Conservation (phyloP, 768 basidiomycete species). For the Auriscalpium microsporum region DNA sequence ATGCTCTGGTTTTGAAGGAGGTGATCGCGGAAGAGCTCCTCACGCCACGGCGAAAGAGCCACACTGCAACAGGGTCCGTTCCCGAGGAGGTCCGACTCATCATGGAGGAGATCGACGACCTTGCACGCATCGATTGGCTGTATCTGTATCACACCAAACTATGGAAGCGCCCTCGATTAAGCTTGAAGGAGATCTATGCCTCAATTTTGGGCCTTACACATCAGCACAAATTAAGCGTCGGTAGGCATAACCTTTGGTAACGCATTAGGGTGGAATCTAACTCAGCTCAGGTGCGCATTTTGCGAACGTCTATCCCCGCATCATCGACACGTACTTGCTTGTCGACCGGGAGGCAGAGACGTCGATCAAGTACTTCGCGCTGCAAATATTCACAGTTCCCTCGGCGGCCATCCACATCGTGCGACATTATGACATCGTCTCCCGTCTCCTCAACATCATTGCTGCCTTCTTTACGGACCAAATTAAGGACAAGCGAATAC, state of each 20-base stretch:
- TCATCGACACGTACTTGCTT: slow-evolving; percentile 87
- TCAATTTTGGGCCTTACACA: slow-evolving; percentile 63
- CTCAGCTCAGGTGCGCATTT: slow-evolving; percentile 62
- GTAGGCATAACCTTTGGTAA: slow-evolving; percentile 34
- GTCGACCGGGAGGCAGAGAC: slow-evolving; percentile 93
- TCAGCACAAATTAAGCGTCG: slow-evolving; percentile 68
- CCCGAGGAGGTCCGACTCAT: slow-evolving; percentile 22
- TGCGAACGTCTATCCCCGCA: slow-evolving; percentile 72
- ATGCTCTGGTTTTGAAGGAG: slow-evolving; percentile 61
- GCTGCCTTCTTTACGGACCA: slow-evolving; percentile 91
- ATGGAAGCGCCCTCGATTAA: slow-evolving; percentile 79
- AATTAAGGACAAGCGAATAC: slow-evolving; percentile 62
- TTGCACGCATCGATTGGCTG: slow-evolving; percentile 63
- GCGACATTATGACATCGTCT: slow-evolving; percentile 60
- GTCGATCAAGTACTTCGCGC: slow-evolving; percentile 86
- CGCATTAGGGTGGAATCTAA: slow-evolving; percentile 3
- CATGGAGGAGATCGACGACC: slow-evolving; percentile 33
- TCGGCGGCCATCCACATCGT: slow-evolving; percentile 77
- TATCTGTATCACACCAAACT: slow-evolving; percentile 76
- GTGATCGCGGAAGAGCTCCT: slow-evolving; percentile 64
- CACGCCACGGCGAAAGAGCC: slow-evolving; percentile 48
- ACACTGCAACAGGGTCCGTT: slow-evolving; percentile 34
- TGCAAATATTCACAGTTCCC: slow-evolving; percentile 90
- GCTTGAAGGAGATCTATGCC: slow-evolving; percentile 76
- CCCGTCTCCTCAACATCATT: slow-evolving; percentile 75